Base-by-base conservation (phyloP, 768 basidiomycete species). In the Phylloporus sp. region DNA sequence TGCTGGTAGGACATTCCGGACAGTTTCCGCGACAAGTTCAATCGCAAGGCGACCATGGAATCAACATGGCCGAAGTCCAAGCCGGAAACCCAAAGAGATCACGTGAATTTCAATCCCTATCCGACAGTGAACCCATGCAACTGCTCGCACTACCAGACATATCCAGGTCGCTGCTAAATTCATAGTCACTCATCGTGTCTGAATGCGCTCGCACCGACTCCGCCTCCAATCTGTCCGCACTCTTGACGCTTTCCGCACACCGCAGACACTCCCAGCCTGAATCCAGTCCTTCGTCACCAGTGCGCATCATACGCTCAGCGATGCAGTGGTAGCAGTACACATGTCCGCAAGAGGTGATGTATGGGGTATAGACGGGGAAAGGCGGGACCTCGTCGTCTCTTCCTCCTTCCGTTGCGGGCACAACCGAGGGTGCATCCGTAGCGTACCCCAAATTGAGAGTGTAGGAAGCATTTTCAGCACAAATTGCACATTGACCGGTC, bases 281-380 rank as follows among this genome's bases (percentile, higher is more conserved):
- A 27, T 75, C 67, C 18, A 63, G 42, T 20, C 71, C 79, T 28
- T 86, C 88, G 49, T 86, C 84, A 5, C 79, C 81, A 6, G 77
- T 76, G 28, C 77, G 81, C 58, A 90, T 75, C 71, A 97, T 78
- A 50, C 82, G 81, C 60, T 89, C 87, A 13, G 90, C 79, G 33
- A 98, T 74, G 67, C 96, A 99, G 56, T 86, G 84, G 65, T 97
- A 99, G 68, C 96, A 98, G 69, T 94, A 99, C 13, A 79, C 64
- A 61, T 96, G 91, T 7, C 81, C 84, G 52, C 89, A 93, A 24
- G 84, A 82, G 27, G 91, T 82, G 40, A 85, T 68, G 61, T 95
- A 97, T 0, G 94, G 84, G 35, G 81, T 85, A 58, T 85, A 75
- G 51, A 95, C 79, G 3, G 90, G 86, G 58, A 81, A 72, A 5